Base-by-base conservation (phyloP, 257 asterid species). In the Cynanchum wilfordii region DNA sequence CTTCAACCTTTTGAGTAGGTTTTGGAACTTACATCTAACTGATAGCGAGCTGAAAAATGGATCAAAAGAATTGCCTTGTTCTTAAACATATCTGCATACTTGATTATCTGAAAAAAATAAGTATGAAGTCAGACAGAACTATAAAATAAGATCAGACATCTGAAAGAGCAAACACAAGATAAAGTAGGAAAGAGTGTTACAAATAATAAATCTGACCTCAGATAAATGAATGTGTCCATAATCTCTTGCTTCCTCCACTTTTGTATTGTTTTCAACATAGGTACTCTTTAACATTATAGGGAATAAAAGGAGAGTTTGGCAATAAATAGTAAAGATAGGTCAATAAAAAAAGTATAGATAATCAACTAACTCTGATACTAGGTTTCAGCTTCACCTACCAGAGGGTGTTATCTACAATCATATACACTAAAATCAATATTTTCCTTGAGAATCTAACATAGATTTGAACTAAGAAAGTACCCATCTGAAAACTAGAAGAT, bases 1-100 rank as follows among this genome's bases (percentile, higher is more conserved):
- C 11, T 25, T 24, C n/a, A 30, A 10, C 27, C 5, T 33, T 33
- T 33, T 33, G 4, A 1, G 4, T 33, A 33, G 38, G 4, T 33
- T 33, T 33, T 33, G 5, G 4, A 33, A 33, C 95, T 91, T 84
- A 88, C 99, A 66, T 95, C 89, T 72, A 90, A 77, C 63, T 90
- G 88, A 84, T 90, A 92, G 36, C 99, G 99, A 71, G 99, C 96
- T 54, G 99, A 95, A 73, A 95, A 95, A 86, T 95, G 98, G 75
- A 92, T 95, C 16, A 95, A 86, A 38, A 95, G 92, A 87, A 95
- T 89, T 52, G 98, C 95, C 86, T 90, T 92, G 86, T 95, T 95
- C 83, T 85, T 81, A 79, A 95, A 92, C 85, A 65, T 75, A 56
- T 87, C 93, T 9, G 95, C 98, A 30, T 84, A 73, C 54, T 72